These are phyloP conservation scores for Eucalyptus cladocalyx DNA, from an alignment of 345 rosid genomes.

Conservation along the genomic window DNA sequence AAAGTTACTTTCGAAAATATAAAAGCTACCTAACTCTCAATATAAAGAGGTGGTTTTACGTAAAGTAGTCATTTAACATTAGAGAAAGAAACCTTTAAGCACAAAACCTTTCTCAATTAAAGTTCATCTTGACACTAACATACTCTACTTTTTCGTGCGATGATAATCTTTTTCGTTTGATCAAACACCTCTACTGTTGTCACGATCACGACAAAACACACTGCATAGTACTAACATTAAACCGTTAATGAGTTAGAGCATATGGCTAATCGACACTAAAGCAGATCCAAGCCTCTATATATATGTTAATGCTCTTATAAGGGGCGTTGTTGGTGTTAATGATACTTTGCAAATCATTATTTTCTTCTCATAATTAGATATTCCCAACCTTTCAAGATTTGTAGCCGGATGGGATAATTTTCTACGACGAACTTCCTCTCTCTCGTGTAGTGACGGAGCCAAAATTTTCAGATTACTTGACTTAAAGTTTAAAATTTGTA, in stretches of 20 bases:
- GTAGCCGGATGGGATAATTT: not conserved
- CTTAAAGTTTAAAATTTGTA: not conserved
- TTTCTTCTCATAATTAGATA: not conserved
- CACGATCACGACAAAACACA: not conserved
- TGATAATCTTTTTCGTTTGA: not conserved
- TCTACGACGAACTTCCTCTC: not conserved
- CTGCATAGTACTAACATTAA: not conserved
- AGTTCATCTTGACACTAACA: not conserved
- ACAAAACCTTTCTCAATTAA: not conserved
- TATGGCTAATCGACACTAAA: not conserved
- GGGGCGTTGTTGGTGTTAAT: not conserved
- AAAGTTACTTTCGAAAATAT: not conserved
- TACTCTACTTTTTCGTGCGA: not conserved
- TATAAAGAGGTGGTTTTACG: not conserved
- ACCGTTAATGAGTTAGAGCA: not conserved
- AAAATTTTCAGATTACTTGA: not conserved
- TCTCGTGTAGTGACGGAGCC: not conserved
- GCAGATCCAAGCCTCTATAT: not conserved
- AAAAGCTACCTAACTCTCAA: not conserved
- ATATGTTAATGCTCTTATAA: not conserved
- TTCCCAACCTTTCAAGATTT: not conserved
- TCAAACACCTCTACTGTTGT: not conserved
- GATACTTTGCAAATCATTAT: not conserved
- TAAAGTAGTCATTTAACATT: not conserved
- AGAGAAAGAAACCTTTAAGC: not conserved